Base-by-base conservation (phyloP, 2,329 filamentous ascomycete species). In the Phymatotrichopsis omnivora region DNA sequence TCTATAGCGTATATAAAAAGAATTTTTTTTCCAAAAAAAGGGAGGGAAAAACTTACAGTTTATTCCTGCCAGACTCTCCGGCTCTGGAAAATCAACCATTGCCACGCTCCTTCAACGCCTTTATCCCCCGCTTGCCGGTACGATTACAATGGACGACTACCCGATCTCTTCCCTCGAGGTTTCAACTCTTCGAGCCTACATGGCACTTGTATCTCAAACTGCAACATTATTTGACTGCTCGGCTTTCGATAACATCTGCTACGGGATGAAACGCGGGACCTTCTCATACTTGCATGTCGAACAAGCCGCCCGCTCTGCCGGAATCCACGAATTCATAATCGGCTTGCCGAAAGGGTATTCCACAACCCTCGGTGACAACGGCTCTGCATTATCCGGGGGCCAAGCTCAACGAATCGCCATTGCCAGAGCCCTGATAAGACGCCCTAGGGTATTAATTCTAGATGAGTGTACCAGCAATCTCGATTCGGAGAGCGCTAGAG, bases 71-170 rank as follows among this genome's bases (percentile, higher is more conserved):
- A 87, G 89, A 1, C 67, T 74, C 1, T 94, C 86, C 0, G 89
- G 91, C 0, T 84, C 81, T n/a, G 89, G 91, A 1, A 96, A 98
- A 65, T 87, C 82, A 11, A 95, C 89, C 0, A 70, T 95, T 27
- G 72, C 81, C 0, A 75, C 81, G 0, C 66, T 96, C 0, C 68
- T 96, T 0, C 65, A 93, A 3, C 76, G 80, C 1, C 68, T 95
- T 0, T 85, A 91, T 55, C 54, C 62, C 2, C 69, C 72, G 10
- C 52, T 33, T 10, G 35, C 55, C 24, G 62, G 61, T 2, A 54
- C 72, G 0, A 63, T 85, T 2, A 74, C 69, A 2, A 77, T 85
- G 55, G 73, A 69, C 1, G 71, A 70, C 0, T 61, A 72, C 2
- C 68, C 81, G 2, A 72, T 80, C 32, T 61, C 66, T 2, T 62